Evolutionary conservation across 495 filamentous ascomycete species (phyloP), one percentile per base, ranked within the genome.

Genomic region (Friedmanniomyces endolithicus): DNA sequence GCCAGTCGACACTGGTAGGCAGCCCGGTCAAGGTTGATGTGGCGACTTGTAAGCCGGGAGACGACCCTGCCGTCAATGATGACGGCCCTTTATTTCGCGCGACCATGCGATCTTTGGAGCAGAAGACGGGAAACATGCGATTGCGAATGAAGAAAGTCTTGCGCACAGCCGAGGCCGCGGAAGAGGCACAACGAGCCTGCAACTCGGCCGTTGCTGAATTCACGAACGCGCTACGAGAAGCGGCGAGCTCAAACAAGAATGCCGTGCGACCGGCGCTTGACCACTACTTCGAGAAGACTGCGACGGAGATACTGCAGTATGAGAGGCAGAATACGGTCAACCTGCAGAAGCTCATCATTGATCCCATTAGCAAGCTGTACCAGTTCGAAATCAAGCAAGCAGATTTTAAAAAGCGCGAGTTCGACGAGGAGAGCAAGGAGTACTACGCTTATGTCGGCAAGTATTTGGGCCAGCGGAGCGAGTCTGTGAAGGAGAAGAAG

Each of bases 271-370:
- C 92, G 14, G 92, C 90, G 2, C 74, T 97, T 44, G 92, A 99
- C 47, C 90, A 99, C 65, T 99, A 99, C 64, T 99, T 96, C 56
- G 89, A 97, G 65, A 94, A 90, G 64, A 97, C 94, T 56, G 90
- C 89, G 11, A 82, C 82, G 46, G 88, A 96, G 68, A 97, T 99
- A 46, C 71, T 95, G 39, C 63, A 69, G 12, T 97, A 95, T 56
- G 90, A 97, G 70, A 79, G 79, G 58, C 81, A 87, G 49, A 96
- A 95, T 64, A 80, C 86, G 6, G 33, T 70, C 9, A 90, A 95
- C 65, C 72, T 99, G 34, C 90, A 95, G 61, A 90, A 82, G 64
- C 78, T 95, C 6, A 86, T 99, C 61, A 95, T 97, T 54, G 92
- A 97, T 27, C 94, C 94, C 6, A 78, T 99, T 57, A 81, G 79